phyloP scores from a whole-genome alignment of 148 eudicot genomes.

The Vaccinium macrocarpon region DNA sequence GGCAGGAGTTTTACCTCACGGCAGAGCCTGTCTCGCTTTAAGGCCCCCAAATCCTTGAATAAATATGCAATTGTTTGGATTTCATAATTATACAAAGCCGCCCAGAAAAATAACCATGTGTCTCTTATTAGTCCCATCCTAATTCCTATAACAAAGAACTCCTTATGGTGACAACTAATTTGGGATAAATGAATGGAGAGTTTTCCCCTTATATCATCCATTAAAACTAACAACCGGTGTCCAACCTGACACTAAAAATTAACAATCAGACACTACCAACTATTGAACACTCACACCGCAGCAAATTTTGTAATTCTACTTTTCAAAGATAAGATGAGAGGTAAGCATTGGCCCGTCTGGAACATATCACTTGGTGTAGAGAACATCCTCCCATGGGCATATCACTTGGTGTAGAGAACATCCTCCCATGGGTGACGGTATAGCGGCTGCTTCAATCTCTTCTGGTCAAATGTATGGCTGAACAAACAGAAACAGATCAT shows the following conservation, averaged over 20 bases:
- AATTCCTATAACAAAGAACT: constrained; percentile 3
- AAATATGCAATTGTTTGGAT: too few relatives aligned
- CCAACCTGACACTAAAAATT: neutral
- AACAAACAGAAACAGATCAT: neutral
- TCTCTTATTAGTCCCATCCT: neutral
- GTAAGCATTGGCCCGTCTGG: constrained; percentile 14
- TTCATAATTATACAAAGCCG: neutral
- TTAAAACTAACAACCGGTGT: neutral
- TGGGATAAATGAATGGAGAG: neutral
- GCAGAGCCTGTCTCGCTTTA: too few relatives aligned
- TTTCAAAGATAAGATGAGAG: constrained; percentile 2
- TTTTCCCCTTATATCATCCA: neutral
- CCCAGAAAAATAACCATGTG: neutral
- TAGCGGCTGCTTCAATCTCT: constrained; percentile 96
- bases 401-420: constrained; percentile 93
- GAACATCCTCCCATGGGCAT: constrained; percentile 99
- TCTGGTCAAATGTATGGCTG: constrained; percentile 99
- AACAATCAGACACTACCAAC: neutral
- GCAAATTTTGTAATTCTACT: neutral
- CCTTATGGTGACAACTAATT: neutral
- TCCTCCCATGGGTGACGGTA: constrained; percentile 99
- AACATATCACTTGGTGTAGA: constrained; percentile 78
- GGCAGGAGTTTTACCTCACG: too few relatives aligned
- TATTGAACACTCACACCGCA: constrained; percentile 19
- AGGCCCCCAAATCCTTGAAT: too few relatives aligned